A percentile compares a stretch with the other conserved stretches of the same genome.
These are phyloP conservation scores for Skeletonema grethae DNA, from an alignment of 108 stramenopile species.

Conservation along the genomic window DNA sequence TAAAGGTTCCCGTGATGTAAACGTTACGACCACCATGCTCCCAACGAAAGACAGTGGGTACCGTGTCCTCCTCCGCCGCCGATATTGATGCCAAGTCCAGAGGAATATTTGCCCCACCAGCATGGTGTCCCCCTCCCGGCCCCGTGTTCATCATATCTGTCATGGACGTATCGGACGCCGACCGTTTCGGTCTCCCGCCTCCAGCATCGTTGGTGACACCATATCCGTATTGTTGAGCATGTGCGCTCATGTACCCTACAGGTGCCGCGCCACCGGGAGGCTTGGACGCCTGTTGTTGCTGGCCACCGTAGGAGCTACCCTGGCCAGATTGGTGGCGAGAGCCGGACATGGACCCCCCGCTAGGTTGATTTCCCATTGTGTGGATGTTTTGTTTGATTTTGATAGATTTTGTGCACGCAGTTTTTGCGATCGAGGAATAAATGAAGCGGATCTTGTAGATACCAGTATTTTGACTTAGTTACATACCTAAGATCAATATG, in stretches of 20 bases:
- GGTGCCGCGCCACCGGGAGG: slow-evolving; percentile 34
- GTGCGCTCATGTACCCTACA: slow-evolving; percentile 26
- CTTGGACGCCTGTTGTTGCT: slow-evolving; percentile 1
- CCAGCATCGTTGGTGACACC: not conserved
- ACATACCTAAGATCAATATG: too few species aligned
- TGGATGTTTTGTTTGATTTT: not conserved
- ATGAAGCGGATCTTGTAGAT: too few species aligned
- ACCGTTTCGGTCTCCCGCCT: slow-evolving; percentile 7
- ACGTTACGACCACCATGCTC: slow-evolving; percentile 98
- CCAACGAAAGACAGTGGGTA: slow-evolving; percentile 99
- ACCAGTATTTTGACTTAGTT: too few species aligned
- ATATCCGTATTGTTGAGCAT: slow-evolving; percentile 30
- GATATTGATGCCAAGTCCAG: slow-evolving; percentile 41
- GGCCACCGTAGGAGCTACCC: slow-evolving; percentile 3
- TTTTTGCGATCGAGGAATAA: too few species aligned
- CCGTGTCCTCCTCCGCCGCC: slow-evolving; percentile 82
- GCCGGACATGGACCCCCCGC: slow-evolving; percentile 23
- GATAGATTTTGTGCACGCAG: too few species aligned
- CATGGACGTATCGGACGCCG: slow-evolving; percentile 44
- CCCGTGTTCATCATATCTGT: slow-evolving; percentile 20
- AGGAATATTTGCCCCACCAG: not conserved
- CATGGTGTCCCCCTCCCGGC: not conserved
- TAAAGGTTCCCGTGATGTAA: slow-evolving; percentile 99
- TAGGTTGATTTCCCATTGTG: slow-evolving; percentile 42
- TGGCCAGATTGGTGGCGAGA: slow-evolving; percentile 15